A percentile compares a stretch with the other conserved stretches of the same genome.
Conservation (phyloP, 23 red algal genomes). For the Porphyridium purpureum region DNA sequence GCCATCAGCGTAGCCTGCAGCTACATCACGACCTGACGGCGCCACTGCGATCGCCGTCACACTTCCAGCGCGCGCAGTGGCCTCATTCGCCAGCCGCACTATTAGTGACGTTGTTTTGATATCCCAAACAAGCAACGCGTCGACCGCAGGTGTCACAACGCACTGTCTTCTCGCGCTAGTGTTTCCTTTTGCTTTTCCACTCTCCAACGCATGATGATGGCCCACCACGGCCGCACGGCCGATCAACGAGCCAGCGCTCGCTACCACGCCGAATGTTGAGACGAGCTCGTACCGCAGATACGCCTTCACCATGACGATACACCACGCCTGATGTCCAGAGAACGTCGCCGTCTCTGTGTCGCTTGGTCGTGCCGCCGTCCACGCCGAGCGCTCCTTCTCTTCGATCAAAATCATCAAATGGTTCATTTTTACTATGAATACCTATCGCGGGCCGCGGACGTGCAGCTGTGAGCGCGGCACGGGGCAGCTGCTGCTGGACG, state of each 20-base stretch:
- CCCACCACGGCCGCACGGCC: slow-evolving; percentile 3
- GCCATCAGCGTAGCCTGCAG: slow-evolving; percentile 59
- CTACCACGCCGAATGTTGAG: slow-evolving; percentile 31
- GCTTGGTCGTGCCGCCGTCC: background rate
- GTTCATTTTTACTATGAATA: no score
- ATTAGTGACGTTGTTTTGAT: slow-evolving; percentile 15
- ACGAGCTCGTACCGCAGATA: slow-evolving; percentile 47
- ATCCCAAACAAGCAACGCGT: slow-evolving; percentile 41
- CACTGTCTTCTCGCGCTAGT: background rate
- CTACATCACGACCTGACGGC: slow-evolving; percentile 9
- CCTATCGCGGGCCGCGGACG: no score
- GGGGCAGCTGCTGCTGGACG: no score
- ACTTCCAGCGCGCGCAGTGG: slow-evolving; percentile 10
- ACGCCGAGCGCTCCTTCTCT: background rate
- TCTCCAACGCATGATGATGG: background rate
- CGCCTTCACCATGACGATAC: slow-evolving; percentile 23
- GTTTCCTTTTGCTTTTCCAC: background rate
- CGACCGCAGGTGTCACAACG: slow-evolving; percentile 31
- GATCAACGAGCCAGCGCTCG: slow-evolving; percentile 7
- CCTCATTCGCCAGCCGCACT: slow-evolving; percentile 11
- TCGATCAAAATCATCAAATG: background rate
- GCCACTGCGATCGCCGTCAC: slow-evolving; percentile 17
- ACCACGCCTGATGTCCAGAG: background rate
- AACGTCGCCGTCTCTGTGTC: background rate
- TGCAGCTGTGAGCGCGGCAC: no score